Base-by-base conservation (phyloP, 2,329 filamentous ascomycete species). In the Fusarium goolgardi region DNA sequence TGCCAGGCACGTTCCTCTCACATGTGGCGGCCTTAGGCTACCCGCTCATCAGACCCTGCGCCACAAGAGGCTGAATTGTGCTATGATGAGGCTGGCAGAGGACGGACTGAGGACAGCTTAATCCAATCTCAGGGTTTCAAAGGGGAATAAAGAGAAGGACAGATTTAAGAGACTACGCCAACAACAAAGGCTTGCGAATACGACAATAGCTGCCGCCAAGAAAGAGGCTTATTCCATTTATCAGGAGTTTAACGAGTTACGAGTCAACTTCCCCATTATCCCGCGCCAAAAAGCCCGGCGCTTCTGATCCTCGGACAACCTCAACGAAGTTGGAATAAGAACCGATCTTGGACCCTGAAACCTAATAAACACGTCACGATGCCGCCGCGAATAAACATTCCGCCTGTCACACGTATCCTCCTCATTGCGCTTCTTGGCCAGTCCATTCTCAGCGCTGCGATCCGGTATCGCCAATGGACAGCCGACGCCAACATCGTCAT, bases 311-410 rank as follows among this genome's bases (percentile, higher is more conserved):
- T 50, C 47, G 39, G 23, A 53, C 55, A 63, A 40, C 52, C 34
- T 57, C 53, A 34, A 43, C 58, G 29, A 55, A 37, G 51, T 64
- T 32, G 39, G 43, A 45, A 53, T 45, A 61, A 65, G 44, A 54
- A 43, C 59, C 52, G 37, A 58, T 37, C 44, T 43, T 49, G 47
- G 29, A 49, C 44, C 53, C 40, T 52, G 32, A 40, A 40, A 52
- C 51, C 49, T 47, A 53, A 59, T 58, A 64, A 25, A 13, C 34
- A 63, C 34, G n/a, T 73, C 79, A 80, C 75, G 77, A 91, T 97
- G 93, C 86, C 92, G 74, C 86, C 90, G 55, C 90, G 95, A 83
- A 86, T 97, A 81, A 97, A 96, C 76, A 90, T 98, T 67, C 96
- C 96, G 63, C 95, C 96, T 31, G 88, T 97, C 71, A 98, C 96